These are phyloP conservation scores for Pestalotiopsis sp. DNA, from an alignment of 2,329 filamentous ascomycete species.

Conservation along the genomic window DNA sequence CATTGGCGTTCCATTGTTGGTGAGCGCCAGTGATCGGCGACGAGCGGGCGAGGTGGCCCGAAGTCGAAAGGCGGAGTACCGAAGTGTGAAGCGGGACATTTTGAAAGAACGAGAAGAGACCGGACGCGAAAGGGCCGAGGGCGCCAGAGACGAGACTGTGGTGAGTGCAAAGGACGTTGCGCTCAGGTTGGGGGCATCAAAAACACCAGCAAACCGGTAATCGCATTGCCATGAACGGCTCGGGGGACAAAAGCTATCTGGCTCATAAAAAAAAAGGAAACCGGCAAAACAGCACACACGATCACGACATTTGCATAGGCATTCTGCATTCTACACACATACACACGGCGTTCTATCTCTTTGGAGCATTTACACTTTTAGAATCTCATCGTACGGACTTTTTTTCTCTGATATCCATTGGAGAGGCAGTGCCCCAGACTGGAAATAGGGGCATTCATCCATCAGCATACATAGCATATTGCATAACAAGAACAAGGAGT, in stretches of 20 bases:
- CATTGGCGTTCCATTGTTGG: constrained; percentile 49
- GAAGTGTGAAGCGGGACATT: constrained; percentile 41
- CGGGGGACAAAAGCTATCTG: neutral
- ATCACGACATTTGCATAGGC: neutral
- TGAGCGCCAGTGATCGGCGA: constrained; percentile 46
- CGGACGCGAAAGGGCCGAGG: constrained; percentile 13
- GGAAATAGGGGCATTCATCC: neutral
- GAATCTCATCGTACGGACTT: neutral
- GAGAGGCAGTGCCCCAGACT: neutral
- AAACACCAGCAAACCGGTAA: neutral
- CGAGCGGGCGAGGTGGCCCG: constrained; percentile 43
- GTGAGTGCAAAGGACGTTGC: constrained; percentile 7
- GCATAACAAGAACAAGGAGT: neutral
- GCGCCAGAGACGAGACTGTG: constrained; percentile 6
- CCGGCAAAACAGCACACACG: neutral
- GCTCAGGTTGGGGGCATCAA: constrained; percentile 6
- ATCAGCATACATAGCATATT: neutral
- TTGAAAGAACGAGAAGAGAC: constrained; percentile 14
- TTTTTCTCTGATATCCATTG: neutral
- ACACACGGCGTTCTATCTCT: neutral
- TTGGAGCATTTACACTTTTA: neutral
- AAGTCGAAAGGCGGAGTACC: constrained; percentile 44
- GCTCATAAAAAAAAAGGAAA: neutral
- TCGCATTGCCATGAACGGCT: neutral
- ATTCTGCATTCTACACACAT: neutral